Evolutionary conservation across 257 asterid species (phyloP).

Genomic region (Rehmannia glutinosa): DNA sequence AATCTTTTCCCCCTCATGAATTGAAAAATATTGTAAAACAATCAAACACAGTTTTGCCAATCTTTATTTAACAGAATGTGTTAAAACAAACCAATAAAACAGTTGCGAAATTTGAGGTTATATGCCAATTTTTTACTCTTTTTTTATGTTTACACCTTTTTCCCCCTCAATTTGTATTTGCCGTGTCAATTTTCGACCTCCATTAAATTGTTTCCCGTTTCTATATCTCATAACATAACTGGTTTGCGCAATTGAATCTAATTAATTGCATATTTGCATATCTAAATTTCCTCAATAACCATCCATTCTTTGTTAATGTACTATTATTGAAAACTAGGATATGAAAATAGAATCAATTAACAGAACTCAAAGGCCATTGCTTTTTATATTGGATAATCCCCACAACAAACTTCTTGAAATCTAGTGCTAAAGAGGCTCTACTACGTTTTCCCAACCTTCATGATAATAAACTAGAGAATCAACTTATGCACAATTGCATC

Average conservation of each 20-base stretch:
- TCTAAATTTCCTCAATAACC: not conserved
- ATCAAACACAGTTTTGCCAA: no score
- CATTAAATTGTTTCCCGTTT: not conserved
- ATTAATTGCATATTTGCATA: not conserved
- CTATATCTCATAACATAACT: not conserved
- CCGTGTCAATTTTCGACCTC: not conserved
- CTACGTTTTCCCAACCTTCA: no score
- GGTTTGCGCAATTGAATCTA: not conserved
- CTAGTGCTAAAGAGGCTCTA: not conserved
- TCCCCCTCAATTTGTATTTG: not conserved
- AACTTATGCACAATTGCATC: slow-evolving; percentile 8
- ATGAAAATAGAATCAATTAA: not conserved
- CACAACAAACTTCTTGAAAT: not conserved
- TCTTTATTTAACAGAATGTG: no score
- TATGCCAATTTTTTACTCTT: no score
- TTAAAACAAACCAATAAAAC: no score
- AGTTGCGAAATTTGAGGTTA: no score
- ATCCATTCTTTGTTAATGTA: not conserved
- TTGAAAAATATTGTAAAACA: no score
- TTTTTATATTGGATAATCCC: not conserved
- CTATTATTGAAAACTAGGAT: not conserved
- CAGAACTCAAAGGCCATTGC: not conserved
- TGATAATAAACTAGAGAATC: no score
- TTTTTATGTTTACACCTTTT: no score
- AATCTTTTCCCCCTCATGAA: no score